Percentiles rank a stretch among this genome's conserved stretches.
Conservation (phyloP, 2,329 filamentous ascomycete species). For the Ophiostoma sp. region DNA sequence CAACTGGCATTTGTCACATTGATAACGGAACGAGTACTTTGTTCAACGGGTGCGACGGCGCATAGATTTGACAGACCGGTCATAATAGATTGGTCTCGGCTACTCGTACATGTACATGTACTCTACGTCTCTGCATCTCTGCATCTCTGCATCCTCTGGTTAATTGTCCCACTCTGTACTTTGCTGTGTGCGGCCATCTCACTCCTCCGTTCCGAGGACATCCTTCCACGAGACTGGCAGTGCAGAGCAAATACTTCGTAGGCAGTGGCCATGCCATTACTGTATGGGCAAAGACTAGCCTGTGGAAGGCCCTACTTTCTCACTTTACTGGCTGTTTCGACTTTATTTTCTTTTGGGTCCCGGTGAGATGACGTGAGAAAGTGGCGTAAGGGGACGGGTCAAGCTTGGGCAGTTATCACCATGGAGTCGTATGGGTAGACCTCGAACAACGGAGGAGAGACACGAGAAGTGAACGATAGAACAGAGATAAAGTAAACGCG, state of each 20-base stretch:
- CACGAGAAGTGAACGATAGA: background rate
- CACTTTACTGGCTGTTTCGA: background rate
- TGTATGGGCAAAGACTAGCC: background rate
- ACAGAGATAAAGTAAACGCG: too few relatives aligned
- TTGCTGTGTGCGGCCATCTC: background rate
- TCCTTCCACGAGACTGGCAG: background rate
- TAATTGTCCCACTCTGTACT: too few relatives aligned
- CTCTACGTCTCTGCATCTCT: too few relatives aligned
- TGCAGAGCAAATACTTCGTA: too few relatives aligned
- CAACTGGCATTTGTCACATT: too few relatives aligned
- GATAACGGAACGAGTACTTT: too few relatives aligned
- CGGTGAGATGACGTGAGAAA: conserved; percentile 11
- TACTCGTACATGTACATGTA: background rate
- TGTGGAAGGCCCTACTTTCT: background rate
- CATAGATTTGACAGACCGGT: background rate
- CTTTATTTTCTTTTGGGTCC: too few relatives aligned
- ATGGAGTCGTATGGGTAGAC: too few relatives aligned
- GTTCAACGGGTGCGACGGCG: too few relatives aligned
- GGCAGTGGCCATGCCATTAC: background rate
- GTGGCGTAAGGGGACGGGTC: background rate
- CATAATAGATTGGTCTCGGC: background rate
- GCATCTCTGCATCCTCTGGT: too few relatives aligned
- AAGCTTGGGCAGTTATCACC: too few relatives aligned
- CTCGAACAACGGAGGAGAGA: background rate
- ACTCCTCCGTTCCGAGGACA: background rate